Evolutionary conservation across 1,284 basidiomycete genomes (phyloP).

Genomic region (Boletellus sp.): DNA sequence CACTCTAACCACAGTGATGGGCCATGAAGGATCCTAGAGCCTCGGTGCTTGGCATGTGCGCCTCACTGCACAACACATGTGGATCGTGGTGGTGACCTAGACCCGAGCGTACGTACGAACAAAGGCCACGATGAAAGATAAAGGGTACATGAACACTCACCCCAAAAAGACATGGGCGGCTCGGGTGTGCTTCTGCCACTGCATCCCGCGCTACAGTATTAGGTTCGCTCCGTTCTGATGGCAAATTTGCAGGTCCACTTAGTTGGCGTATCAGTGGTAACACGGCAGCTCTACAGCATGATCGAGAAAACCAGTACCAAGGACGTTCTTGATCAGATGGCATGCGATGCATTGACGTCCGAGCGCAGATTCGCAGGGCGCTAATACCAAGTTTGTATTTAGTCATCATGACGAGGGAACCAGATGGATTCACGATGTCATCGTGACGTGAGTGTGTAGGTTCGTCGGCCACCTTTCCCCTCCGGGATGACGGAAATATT

Average conservation of each 20-base stretch:
- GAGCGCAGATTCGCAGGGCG: background rate
- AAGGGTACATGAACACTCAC: conserved; percentile 17
- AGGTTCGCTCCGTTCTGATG: background rate
- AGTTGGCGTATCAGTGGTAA: background rate
- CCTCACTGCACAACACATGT: conserved; percentile 5
- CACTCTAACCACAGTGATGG: background rate
- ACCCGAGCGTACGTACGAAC: conserved; percentile 12
- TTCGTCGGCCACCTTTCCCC: background rate
- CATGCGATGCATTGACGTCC: background rate
- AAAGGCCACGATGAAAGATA: conserved; percentile 11
- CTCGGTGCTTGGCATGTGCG: background rate
- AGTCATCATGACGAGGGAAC: background rate
- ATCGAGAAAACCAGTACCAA: conserved; percentile 1
- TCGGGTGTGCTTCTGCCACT: conserved; percentile 13
- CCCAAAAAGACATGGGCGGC: conserved; percentile 12
- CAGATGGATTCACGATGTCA: background rate
- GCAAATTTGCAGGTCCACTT: background rate
- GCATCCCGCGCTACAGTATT: background rate
- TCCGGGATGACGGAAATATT: background rate
- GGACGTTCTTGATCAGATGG: conserved; percentile 5
- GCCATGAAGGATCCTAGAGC: background rate
- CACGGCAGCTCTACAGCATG: conserved; percentile 6
- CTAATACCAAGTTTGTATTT: background rate
- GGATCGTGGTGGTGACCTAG: conserved; percentile 13
- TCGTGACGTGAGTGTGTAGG: background rate